Percentiles rank a stretch among this genome's conserved stretches.
Evolutionary conservation across 2,329 filamentous ascomycete genomes (phyloP).

Genomic region (Clonostachys solani): DNA sequence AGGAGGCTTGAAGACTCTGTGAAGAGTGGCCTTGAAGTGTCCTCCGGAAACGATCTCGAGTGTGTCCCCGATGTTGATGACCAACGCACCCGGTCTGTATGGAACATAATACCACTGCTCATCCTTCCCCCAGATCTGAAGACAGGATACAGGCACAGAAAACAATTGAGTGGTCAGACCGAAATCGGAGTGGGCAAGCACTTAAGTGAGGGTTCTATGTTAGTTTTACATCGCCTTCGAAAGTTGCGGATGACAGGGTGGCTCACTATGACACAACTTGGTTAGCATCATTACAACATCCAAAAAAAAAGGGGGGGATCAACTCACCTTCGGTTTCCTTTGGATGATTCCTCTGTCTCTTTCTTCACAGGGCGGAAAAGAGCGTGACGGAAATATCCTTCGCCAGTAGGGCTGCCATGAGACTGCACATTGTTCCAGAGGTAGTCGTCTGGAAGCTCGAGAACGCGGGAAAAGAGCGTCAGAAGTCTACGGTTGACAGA

Average conservation of each 20-base stretch:
- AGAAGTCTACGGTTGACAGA: slow-evolving; percentile 12
- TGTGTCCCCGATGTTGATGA: slow-evolving; percentile 11
- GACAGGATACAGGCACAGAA: slow-evolving; percentile 11
- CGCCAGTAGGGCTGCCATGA: slow-evolving; percentile 11
- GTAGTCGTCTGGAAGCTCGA: slow-evolving; percentile 11
- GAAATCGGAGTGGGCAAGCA: neutral
- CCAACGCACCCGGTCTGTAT: slow-evolving; percentile 11
- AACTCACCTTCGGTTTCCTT: slow-evolving; percentile 7
- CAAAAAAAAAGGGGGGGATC: no score
- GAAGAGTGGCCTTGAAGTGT: slow-evolving; percentile 12
- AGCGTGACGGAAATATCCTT: slow-evolving; percentile 11
- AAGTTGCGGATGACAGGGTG: no score
- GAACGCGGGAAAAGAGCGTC: slow-evolving; percentile 11
- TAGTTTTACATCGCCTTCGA: no score
- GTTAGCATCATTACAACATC: no score
- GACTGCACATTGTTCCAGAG: slow-evolving; percentile 13
- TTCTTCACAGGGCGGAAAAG: slow-evolving; percentile 10
- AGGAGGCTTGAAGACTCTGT: slow-evolving; percentile 10
- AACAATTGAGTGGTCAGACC: slow-evolving; percentile 9
- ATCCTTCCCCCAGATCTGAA: slow-evolving; percentile 11
- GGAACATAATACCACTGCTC: slow-evolving; percentile 13
- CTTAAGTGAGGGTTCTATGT: no score
- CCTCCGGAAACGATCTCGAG: slow-evolving; percentile 11
- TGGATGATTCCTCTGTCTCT: slow-evolving; percentile 9
- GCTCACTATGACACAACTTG: no score